A percentile compares a stretch with the other conserved stretches of the same genome.
phyloP scores from a whole-genome alignment of 2,329 filamentous ascomycete genomes.

The Colletotrichum sp. region DNA sequence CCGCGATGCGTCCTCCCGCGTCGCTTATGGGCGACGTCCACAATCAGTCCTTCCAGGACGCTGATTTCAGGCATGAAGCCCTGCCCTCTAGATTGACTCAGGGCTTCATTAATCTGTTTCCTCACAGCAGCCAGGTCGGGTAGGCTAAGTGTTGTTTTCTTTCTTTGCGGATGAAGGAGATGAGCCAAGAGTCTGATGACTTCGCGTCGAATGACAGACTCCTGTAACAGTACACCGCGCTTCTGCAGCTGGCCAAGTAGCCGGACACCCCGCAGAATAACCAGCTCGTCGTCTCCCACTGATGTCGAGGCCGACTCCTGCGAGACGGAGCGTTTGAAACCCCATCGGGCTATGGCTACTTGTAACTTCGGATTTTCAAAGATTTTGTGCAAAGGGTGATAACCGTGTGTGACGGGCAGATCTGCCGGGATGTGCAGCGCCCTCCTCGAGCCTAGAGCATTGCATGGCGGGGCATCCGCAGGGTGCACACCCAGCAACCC shows the following conservation, averaged over 20 bases:
- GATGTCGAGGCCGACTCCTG: neutral
- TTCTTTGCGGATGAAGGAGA: neutral
- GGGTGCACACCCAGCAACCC: slow-evolving; percentile 48
- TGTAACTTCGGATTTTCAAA: slow-evolving; percentile 45
- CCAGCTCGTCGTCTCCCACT: slow-evolving; percentile 27
- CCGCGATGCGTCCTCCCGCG: neutral
- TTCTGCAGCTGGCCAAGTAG: slow-evolving; percentile 39
- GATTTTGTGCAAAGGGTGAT: slow-evolving; percentile 53
- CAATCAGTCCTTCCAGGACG: neutral
- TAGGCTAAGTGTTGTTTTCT: neutral
- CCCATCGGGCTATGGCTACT: slow-evolving; percentile 47
- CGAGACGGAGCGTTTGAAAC: slow-evolving; percentile 44
- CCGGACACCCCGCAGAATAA: slow-evolving; percentile 41
- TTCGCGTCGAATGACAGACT: neutral
- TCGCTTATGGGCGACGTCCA: neutral
- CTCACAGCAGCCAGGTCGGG: neutral
- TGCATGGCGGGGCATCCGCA: slow-evolving; percentile 42
- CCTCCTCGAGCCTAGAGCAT: neutral
- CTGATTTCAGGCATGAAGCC: neutral
- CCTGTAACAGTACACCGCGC: slow-evolving; percentile 38
- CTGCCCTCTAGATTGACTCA: neutral
- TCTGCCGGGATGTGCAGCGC: slow-evolving; percentile 39
- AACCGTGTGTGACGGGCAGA: slow-evolving; percentile 41
- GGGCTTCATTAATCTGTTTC: neutral
- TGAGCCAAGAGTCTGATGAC: slow-evolving; percentile 8